Evolutionary conservation across 2,329 filamentous ascomycete species (phyloP).

Genomic region (Alternaria conjuncta): DNA sequence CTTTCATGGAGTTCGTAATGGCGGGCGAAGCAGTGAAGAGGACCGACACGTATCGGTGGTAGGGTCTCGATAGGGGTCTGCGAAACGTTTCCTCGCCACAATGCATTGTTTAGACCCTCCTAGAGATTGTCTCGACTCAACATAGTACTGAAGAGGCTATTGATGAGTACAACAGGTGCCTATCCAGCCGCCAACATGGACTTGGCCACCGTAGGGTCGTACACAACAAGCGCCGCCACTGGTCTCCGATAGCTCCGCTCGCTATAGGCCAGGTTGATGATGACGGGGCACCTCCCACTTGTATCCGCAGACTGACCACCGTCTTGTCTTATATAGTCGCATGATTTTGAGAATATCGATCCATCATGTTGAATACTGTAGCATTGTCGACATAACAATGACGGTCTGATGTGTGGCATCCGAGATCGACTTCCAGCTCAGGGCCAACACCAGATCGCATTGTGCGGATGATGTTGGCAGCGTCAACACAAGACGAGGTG

Average conservation of each 20-base stretch:
- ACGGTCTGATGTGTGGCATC: conserved; percentile 44
- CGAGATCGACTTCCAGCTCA: conserved; percentile 50
- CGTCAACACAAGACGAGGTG: conserved; percentile 48
- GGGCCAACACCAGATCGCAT: conserved; percentile 50
- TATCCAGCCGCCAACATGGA: neutral
- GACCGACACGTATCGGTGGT: neutral
- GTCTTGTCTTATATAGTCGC: conserved; percentile 18
- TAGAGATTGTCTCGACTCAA: neutral
- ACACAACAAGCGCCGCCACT: conserved; percentile 9
- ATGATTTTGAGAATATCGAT: conserved; percentile 48
- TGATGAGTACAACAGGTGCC: neutral
- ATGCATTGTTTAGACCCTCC: neutral
- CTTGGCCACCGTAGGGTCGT: neutral
- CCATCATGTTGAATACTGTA: conserved; percentile 54
- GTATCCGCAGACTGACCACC: neutral
- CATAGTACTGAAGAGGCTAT: neutral
- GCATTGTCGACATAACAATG: conserved; percentile 55
- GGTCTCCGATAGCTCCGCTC: neutral
- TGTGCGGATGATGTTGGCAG: conserved; percentile 54
- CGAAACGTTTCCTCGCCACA: neutral
- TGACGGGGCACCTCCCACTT: neutral
- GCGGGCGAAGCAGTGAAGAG: neutral
- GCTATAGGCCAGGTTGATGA: neutral
- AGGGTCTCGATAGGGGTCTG: neutral
- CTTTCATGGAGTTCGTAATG: neutral